Percentiles rank a stretch among this genome's conserved stretches.
Evolutionary conservation across 2,329 filamentous ascomycete species (phyloP).

Genomic region (Sporothrix variecibatus): DNA sequence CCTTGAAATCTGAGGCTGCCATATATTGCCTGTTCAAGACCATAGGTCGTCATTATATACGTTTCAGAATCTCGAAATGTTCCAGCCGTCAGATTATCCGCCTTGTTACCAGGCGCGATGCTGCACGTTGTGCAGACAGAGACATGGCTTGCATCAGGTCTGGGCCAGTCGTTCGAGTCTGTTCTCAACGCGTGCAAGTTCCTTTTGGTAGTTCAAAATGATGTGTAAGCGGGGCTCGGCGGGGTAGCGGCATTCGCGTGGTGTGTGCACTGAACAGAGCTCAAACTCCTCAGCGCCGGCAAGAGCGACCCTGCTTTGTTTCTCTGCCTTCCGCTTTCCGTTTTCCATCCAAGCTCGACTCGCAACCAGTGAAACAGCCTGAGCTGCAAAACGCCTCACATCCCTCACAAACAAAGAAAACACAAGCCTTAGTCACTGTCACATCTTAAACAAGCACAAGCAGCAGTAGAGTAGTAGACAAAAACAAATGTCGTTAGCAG

Average conservation of each 20-base stretch:
- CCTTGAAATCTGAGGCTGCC: too few relatives aligned
- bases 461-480: neutral
- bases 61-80: conserved; percentile 4
- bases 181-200: neutral
- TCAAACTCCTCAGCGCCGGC: conserved; percentile 18
- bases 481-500: neutral
- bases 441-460: neutral
- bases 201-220: neutral
- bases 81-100: conserved; percentile 6
- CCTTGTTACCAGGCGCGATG: neutral
- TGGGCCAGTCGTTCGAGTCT: neutral
- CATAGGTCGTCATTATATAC: neutral
- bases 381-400: neutral
- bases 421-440: neutral
- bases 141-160: neutral
- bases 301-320: conserved; percentile 8
- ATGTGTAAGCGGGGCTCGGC: conserved; percentile 27
- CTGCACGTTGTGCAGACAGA: conserved; percentile 4
- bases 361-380: neutral
- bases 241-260: conserved; percentile 17
- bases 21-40: neutral
- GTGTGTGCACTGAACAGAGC: neutral
- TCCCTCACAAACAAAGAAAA: neutral
- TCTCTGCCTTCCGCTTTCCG: neutral
- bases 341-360: neutral